Percentiles rank a stretch among this genome's conserved stretches.
Conservation (phyloP, 2,329 filamentous ascomycete genomes). For the Diplodia seriata region DNA sequence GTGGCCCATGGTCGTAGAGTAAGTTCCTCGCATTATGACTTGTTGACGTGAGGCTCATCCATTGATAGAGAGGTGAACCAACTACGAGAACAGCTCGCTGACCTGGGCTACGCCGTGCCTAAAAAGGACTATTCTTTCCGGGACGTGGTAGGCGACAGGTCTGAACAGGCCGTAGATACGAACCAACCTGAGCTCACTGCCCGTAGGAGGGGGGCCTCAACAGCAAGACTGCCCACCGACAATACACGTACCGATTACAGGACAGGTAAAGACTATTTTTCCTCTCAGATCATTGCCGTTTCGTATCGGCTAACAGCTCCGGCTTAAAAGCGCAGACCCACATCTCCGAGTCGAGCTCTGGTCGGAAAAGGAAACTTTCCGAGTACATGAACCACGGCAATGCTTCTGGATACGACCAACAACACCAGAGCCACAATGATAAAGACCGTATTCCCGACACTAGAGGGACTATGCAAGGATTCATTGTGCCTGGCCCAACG, state of each 20-base stretch:
- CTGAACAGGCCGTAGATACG: too few species aligned
- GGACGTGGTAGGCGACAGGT: not conserved
- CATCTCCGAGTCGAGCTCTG: slow-evolving; percentile 5
- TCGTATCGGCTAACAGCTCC: not conserved
- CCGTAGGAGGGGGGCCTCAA: not conserved
- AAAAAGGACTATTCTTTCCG: slow-evolving; percentile 22
- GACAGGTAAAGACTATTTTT: not conserved
- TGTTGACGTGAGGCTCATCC: not conserved
- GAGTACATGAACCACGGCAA: not conserved
- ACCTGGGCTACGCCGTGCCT: slow-evolving; percentile 31
- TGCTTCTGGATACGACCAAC: not conserved
- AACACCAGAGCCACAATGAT: not conserved
- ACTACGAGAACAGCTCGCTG: slow-evolving; percentile 28
- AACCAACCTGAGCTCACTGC: not conserved
- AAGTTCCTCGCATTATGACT: not conserved
- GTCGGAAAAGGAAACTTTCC: slow-evolving; percentile 16
- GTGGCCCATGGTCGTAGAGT: slow-evolving; percentile 45
- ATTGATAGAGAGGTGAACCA: slow-evolving; percentile 26
- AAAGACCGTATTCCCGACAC: not conserved
- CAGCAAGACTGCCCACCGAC: not conserved
- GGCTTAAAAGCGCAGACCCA: not conserved
- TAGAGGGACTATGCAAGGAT: not conserved
- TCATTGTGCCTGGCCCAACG: not conserved
- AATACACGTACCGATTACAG: slow-evolving; percentile 3
- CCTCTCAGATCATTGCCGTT: not conserved